These are phyloP conservation scores for Maudiozyma saulgeensis DNA, from an alignment of 805 yeast genomes.

Conservation along the genomic window DNA sequence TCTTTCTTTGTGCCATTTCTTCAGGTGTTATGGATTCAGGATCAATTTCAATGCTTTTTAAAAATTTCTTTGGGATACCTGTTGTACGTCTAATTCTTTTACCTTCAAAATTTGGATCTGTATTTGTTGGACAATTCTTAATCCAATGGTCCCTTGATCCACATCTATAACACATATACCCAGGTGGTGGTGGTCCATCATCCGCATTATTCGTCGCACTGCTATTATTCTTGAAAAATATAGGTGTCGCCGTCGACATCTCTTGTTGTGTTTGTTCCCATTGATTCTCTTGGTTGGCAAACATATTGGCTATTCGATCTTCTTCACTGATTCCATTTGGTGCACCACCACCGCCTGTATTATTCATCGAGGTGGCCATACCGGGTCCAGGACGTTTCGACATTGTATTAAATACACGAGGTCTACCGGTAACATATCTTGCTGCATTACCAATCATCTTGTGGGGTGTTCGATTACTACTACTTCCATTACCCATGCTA, in stretches of 20 bases:
- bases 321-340: constrained; percentile 46
- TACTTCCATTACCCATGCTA: background rate
- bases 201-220: constrained; percentile 17
- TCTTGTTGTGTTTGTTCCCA: constrained; percentile 93
- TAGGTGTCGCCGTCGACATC: constrained; percentile 77
- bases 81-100: constrained; percentile 85
- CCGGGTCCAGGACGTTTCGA: constrained; percentile 7
- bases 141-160: constrained; percentile 96
- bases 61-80: constrained; percentile 91
- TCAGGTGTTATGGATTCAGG: constrained; percentile 51
- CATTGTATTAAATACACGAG: constrained; percentile 36
- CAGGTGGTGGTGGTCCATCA: constrained; percentile 83
- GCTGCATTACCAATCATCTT: constrained; percentile 50
- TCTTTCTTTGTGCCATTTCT: constrained; percentile 45
- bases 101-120: constrained; percentile 90
- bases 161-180: constrained; percentile 92
- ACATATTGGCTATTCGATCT: constrained; percentile 82
- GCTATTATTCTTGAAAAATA: constrained; percentile 37
- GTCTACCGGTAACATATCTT: constrained; percentile 66
- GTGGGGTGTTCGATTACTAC: constrained; percentile 16
- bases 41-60: constrained; percentile 62
- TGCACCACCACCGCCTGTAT: constrained; percentile 4
- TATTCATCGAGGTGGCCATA: constrained; percentile 2
- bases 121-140: constrained; percentile 87
- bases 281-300: constrained; percentile 83